These are phyloP conservation scores for Fraxinus quadrangulata DNA, from an alignment of 257 asterid genomes.

Conservation along the genomic window DNA sequence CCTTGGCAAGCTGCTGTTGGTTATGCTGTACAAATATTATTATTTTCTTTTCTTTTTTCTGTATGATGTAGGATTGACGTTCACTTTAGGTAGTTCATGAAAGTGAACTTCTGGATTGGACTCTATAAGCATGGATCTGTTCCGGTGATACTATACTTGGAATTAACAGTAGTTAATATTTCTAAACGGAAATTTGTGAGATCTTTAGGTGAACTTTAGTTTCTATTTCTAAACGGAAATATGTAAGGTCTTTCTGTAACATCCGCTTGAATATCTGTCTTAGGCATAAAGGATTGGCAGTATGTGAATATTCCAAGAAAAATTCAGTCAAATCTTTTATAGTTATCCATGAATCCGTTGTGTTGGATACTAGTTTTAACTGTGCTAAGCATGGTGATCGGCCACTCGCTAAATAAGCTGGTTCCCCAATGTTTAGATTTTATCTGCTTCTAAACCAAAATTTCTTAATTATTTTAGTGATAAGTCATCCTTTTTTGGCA, in stretches of 20 bases:
- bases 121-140: neutral
- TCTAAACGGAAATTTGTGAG: too few relatives aligned
- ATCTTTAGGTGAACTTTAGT: neutral
- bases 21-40: neutral
- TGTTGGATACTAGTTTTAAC: neutral
- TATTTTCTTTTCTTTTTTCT: neutral
- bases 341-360: neutral
- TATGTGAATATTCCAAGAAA: neutral
- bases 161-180: neutral
- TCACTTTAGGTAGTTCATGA: neutral
- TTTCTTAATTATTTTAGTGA: slow-evolving; percentile 9
- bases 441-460: slow-evolving; percentile 1
- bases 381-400: neutral
- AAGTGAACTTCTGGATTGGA: neutral
- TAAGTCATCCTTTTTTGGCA: slow-evolving; percentile 7
- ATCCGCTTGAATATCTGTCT: neutral
- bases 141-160: neutral
- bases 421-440: neutral
- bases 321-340: neutral
- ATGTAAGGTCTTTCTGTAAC: neutral
- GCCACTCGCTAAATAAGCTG: neutral
- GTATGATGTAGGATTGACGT: neutral
- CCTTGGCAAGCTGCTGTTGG: neutral
- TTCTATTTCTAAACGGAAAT: neutral
- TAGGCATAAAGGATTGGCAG: neutral